Evolutionary conservation across 2,329 filamentous ascomycete species (phyloP).

Genomic region (Ascocoryne sarcoides): DNA sequence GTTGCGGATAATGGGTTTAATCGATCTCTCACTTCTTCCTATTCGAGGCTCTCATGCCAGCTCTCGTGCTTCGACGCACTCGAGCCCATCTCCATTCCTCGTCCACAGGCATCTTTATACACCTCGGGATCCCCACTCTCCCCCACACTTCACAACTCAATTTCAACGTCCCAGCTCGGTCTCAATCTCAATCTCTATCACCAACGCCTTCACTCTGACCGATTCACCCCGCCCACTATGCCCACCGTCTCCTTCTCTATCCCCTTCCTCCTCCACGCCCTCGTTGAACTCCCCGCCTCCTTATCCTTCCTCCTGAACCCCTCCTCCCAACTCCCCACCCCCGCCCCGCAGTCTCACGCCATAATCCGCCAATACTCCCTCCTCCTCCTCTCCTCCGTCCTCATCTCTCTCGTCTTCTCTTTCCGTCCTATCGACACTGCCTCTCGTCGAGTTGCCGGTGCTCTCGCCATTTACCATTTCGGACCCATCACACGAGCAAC

Average conservation of each 20-base stretch:
- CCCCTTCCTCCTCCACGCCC: constrained; percentile 27
- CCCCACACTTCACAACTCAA: too few species aligned
- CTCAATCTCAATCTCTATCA: too few species aligned
- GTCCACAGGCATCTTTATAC: too few species aligned
- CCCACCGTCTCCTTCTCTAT: constrained; percentile 3
- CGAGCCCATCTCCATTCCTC: too few species aligned
- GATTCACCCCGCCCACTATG: too few species aligned
- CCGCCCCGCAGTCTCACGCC: constrained; percentile 29
- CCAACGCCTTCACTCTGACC: too few species aligned
- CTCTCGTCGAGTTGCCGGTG: constrained; percentile 26
- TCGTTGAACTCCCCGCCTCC: constrained; percentile 30
- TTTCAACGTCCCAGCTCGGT: too few species aligned
- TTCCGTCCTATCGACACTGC: constrained; percentile 22
- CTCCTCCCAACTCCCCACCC: constrained; percentile 23
- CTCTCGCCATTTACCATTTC: constrained; percentile 30
- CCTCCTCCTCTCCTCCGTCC: constrained; percentile 27
- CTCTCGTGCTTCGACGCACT: too few species aligned
- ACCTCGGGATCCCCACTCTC: too few species aligned
- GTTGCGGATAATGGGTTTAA: too few species aligned
- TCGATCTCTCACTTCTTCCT: too few species aligned
- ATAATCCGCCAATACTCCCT: constrained; percentile 32
- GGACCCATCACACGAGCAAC: constrained; percentile 27
- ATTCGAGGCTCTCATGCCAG: too few species aligned
- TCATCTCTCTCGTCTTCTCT: constrained; percentile 29
- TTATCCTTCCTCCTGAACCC: constrained; percentile 31